Conservation (phyloP, 169 alveolate genomes). For the Ichthyophthirius multifiliis region DNA sequence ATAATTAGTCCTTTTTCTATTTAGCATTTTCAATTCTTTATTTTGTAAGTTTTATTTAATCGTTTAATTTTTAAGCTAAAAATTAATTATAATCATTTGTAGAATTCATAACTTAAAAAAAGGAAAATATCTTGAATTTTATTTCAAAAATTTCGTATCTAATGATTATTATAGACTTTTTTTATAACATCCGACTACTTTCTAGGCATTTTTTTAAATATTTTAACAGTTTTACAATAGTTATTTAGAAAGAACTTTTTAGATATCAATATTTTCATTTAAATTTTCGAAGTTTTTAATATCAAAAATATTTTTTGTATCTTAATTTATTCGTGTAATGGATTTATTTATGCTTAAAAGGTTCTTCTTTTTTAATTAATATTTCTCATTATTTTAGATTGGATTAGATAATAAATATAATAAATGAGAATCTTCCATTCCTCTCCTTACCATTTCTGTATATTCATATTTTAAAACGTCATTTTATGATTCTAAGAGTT, state of each 20-base stretch:
- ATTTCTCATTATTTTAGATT: constrained; percentile 3
- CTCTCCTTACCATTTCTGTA: constrained; percentile 4
- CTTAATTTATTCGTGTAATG: not conserved
- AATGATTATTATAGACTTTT: not conserved
- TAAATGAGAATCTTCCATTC: not conserved
- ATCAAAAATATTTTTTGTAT: not conserved
- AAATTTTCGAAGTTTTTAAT: not conserved
- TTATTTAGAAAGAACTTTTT: no score
- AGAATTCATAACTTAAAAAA: not conserved
- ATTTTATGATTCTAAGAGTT: not conserved
- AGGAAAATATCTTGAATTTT: not conserved
- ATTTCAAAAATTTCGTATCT: not conserved
- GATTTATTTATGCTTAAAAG: not conserved
- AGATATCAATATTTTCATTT: no score
- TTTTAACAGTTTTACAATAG: not conserved
- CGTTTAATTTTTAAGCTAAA: not conserved
- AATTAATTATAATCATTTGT: not conserved
- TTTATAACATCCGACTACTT: not conserved
- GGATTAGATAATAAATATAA: not conserved
- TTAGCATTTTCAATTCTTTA: not conserved
- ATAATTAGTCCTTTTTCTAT: not conserved
- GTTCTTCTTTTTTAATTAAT: not conserved
- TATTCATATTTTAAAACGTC: not conserved
- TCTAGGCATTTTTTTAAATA: not conserved
- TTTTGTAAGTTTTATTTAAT: not conserved